Conservation (phyloP, 2,329 filamentous ascomycete species). For the Fusarium agapanthi region DNA sequence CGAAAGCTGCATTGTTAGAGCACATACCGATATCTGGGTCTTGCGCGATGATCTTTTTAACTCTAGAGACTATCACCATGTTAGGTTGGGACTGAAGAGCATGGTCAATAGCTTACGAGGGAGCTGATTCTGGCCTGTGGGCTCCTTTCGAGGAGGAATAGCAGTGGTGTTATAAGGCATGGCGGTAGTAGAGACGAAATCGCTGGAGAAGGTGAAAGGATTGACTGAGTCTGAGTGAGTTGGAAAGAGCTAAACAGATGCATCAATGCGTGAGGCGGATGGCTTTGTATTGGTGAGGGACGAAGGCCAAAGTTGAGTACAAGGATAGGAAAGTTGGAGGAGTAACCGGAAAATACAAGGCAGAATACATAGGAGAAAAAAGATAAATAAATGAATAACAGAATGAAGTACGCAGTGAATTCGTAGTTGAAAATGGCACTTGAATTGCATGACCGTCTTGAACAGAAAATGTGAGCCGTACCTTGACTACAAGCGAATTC, state of each 20-base stretch:
- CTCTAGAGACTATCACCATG: conserved; percentile 75
- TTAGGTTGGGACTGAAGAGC: conserved; percentile 6
- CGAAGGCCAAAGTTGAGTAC: not conserved
- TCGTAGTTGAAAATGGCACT: not conserved
- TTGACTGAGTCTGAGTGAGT: not conserved
- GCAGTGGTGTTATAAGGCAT: conserved; percentile 94
- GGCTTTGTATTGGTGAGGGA: not conserved
- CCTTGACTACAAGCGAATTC: not conserved
- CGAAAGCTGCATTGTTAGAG: conserved; percentile 93
- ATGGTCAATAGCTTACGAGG: conserved; percentile 71
- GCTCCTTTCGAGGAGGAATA: conserved; percentile 81
- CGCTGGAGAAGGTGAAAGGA: not conserved
- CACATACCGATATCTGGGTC: conserved; percentile 88
- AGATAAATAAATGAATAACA: not conserved
- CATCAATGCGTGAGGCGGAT: not conserved
- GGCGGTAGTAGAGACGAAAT: conserved; percentile 8
- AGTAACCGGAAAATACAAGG: not conserved
- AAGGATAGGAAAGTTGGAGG: not conserved
- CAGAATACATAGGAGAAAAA: not conserved
- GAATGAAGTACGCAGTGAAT: too few species aligned
- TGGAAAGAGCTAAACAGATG: not conserved
- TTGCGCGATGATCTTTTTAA: conserved; percentile 93
- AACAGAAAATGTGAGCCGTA: conserved; percentile 3
- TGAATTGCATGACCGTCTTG: not conserved
- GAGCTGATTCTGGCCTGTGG: conserved; percentile 84